A percentile compares a stretch with the other conserved stretches of the same genome.
Conservation (phyloP, 2,329 filamentous ascomycete genomes). For the Talaromyces sp. region DNA sequence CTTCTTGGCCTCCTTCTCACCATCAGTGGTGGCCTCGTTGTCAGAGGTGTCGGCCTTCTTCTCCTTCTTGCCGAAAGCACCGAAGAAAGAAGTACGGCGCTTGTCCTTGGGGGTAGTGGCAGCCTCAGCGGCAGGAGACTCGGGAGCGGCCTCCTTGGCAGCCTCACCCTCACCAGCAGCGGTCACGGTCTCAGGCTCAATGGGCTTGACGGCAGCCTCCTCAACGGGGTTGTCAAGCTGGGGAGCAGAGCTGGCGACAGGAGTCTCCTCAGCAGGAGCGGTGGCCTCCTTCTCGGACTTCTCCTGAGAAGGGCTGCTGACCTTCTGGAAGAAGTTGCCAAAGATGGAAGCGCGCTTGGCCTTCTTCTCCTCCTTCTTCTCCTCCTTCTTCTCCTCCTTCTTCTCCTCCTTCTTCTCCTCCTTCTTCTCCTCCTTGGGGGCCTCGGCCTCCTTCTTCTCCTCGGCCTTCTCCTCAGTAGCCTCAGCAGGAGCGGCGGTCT, state of each 20-base stretch:
- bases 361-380: conserved; percentile 53
- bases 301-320: conserved; percentile 48
- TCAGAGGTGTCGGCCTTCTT: conserved; percentile 55
- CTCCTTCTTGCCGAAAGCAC: conserved; percentile 57
- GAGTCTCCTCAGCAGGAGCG: conserved; percentile 49
- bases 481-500: conserved; percentile 41
- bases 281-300: conserved; percentile 53
- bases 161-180: conserved; percentile 45
- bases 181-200: conserved; percentile 45
- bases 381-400: conserved; percentile 40
- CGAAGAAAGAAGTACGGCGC: conserved; percentile 58
- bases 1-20: conserved; percentile 46
- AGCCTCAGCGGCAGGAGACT: conserved; percentile 35
- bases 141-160: conserved; percentile 34
- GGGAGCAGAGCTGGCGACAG: conserved; percentile 53
- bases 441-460: too few relatives aligned
- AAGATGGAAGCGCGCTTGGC: conserved; percentile 85
- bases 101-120: conserved; percentile 48
- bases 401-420: conserved; percentile 34
- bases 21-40: conserved; percentile 50
- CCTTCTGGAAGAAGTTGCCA: conserved; percentile 75
- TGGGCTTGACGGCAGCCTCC: conserved; percentile 39
- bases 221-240: conserved; percentile 52
- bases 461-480: conserved; percentile 54
- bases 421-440: too few relatives aligned